Percentiles rank a stretch among this genome's conserved stretches.
Evolutionary conservation across 2,329 filamentous ascomycete species (phyloP).

Genomic region (Alternaria panax): DNA sequence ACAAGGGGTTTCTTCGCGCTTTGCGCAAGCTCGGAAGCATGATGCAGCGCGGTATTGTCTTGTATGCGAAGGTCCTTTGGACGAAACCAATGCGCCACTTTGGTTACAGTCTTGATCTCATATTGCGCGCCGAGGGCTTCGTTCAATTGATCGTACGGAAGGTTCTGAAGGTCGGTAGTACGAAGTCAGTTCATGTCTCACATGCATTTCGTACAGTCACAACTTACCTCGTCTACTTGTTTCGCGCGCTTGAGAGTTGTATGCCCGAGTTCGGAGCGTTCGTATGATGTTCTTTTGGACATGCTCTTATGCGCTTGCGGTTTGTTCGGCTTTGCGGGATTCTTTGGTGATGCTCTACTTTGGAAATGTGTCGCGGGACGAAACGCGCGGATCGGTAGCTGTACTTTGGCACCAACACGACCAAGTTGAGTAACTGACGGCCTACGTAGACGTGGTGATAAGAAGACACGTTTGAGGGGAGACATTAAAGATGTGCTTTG

Average conservation of each 20-base stretch:
- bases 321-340: constrained; percentile 4
- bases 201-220: neutral
- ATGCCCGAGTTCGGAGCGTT: constrained; percentile 49
- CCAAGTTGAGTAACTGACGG: neutral
- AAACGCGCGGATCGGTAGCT: constrained; percentile 4
- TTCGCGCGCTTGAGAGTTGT: constrained; percentile 60
- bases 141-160: constrained; percentile 54
- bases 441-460: constrained; percentile 2
- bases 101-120: constrained; percentile 48
- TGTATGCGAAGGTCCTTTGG: constrained; percentile 60
- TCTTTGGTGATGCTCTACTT: constrained; percentile 12
- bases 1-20: constrained; percentile 54
- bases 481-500: constrained; percentile 17
- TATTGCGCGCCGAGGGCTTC: constrained; percentile 51
- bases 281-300: constrained; percentile 43
- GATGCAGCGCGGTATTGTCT: constrained; percentile 58
- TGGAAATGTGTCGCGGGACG: constrained; percentile 21
- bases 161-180: constrained; percentile 39
- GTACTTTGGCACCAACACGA: neutral
- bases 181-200: neutral
- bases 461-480: constrained; percentile 6
- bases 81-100: constrained; percentile 61
- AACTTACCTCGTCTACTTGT: constrained; percentile 52
- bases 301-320: constrained; percentile 2
- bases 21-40: constrained; percentile 57